Conservation (phyloP, 441 rosid genomes). For the Metrosideros polymorpha region DNA sequence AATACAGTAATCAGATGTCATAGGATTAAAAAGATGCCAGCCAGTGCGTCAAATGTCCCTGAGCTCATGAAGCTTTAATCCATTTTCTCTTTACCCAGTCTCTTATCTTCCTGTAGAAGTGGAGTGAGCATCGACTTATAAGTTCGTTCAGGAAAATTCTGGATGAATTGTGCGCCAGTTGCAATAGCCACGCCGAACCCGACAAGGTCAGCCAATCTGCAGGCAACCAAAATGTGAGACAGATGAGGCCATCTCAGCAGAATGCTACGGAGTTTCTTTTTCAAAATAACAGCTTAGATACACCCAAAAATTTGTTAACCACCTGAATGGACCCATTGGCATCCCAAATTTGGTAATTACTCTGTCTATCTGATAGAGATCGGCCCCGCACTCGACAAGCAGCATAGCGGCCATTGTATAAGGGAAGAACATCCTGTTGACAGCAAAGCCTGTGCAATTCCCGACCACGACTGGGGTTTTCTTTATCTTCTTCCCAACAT, state of each 20-base stretch:
- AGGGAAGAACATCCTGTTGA: constrained; percentile 96
- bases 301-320: background rate
- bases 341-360: constrained; percentile 88
- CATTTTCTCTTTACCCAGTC: constrained; percentile 34
- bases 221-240: constrained; percentile 4
- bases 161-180: constrained; percentile 63
- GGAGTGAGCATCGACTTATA: constrained; percentile 86
- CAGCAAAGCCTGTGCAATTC: constrained; percentile 98
- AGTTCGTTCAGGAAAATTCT: constrained; percentile 76
- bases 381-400: constrained; percentile 76
- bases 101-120: constrained; percentile 86
- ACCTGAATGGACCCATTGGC: constrained; percentile 99
- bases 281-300: background rate
- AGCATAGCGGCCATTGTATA: constrained; percentile 75
- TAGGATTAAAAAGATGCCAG: background rate
- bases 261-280: background rate
- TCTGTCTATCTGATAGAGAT: constrained; percentile 68
- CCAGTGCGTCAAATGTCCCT: background rate
- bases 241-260: background rate
- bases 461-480: constrained; percentile 95
- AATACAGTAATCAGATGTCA: background rate
- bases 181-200: constrained; percentile 95
- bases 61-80: background rate
- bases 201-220: constrained; percentile 85
- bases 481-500: constrained; percentile 84